Base-by-base conservation (phyloP, 2,329 filamentous ascomycete genomes). In the Paecilomyces fulvus region DNA sequence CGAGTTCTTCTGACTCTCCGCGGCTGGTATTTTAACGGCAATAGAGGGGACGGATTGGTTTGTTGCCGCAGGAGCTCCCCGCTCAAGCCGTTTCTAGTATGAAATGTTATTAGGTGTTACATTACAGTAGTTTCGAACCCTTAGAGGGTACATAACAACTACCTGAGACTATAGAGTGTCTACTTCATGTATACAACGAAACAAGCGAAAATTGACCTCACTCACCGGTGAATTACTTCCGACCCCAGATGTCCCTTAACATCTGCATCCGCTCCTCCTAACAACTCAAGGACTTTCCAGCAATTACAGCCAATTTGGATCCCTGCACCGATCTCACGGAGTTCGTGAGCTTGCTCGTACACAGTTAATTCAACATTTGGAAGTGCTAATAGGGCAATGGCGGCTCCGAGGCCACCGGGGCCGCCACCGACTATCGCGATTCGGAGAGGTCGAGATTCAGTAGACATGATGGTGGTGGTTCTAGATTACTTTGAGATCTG, bases 311-410 rank as follows among this genome's bases (percentile, higher is more conserved):
- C 71, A 14, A 80, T 74, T 50, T 70, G 73, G 55, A 80, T 78
- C 0, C 77, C 78, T 0, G 77, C 77, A 0, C 78, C 77, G 4
- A 78, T 73, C 60, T 80, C 77, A 30, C 75, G 65, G n/a, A 80
- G 63, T 17, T 74, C 65, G 6, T 59, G 67, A 1, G 75, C 75
- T 56, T 79, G 72, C 57, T 80, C 78, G 53, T 77, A 80, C 1
- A 80, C 60, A 0, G 64, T 71, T 2, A 77, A 70, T 17, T 75
- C 63, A 8, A 80, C 64, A 37, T 76, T 72, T 0, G 74, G 70
- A 1, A 78, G 61, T 43, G 69, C 61, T 0, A 72, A 74, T 0
- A 80, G 64, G 1, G 75, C 75, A 52, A 80, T 79, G 3, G 76
- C 77, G 1, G 75, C 70, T 7, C 69, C 75, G 0, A 80, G 63